Evolutionary conservation across 2,329 filamentous ascomycete species (phyloP).

Genomic region (Emergomyces pasteurianus): DNA sequence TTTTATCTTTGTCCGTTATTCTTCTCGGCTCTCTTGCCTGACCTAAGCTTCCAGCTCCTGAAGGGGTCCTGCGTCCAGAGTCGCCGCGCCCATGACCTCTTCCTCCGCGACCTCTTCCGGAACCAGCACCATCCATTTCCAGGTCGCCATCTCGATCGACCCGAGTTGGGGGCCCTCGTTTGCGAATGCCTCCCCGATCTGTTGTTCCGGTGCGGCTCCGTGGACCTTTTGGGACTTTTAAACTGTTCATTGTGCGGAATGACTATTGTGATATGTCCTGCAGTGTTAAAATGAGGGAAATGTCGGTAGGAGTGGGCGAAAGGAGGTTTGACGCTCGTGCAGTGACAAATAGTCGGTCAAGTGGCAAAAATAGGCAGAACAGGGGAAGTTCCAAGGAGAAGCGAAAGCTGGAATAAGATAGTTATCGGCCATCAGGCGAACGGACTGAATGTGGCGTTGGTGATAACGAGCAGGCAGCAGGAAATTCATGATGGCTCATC

Average conservation of each 20-base stretch:
- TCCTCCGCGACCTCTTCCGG: constrained; percentile 20
- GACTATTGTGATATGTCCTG: constrained; percentile 8
- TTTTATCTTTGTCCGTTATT: constrained; percentile 15
- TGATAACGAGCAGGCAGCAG: not conserved
- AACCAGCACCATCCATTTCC: constrained; percentile 41
- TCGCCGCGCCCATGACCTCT: constrained; percentile 23
- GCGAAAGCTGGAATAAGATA: not conserved
- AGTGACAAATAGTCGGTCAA: no score
- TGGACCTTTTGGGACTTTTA: constrained; percentile 23
- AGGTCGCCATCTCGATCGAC: constrained; percentile 52
- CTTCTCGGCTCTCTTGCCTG: constrained; percentile 16
- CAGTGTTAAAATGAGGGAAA: not conserved
- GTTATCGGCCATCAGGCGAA: not conserved
- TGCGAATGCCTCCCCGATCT: constrained; percentile 41
- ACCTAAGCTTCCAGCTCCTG: constrained; percentile 10
- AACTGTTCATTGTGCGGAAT: constrained; percentile 14
- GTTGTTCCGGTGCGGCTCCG: constrained; percentile 14
- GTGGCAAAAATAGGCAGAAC: not conserved
- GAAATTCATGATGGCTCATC: no score
- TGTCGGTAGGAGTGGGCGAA: not conserved
- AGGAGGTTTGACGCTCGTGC: not conserved
- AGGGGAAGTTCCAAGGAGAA: not conserved
- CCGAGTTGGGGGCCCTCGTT: constrained; percentile 33
- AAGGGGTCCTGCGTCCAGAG: constrained; percentile 14
- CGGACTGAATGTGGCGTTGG: not conserved